A percentile compares a stretch with the other conserved stretches of the same genome.
Evolutionary conservation across 139 green algal genomes (phyloP).

Genomic region (Pleodorina starrii): DNA sequence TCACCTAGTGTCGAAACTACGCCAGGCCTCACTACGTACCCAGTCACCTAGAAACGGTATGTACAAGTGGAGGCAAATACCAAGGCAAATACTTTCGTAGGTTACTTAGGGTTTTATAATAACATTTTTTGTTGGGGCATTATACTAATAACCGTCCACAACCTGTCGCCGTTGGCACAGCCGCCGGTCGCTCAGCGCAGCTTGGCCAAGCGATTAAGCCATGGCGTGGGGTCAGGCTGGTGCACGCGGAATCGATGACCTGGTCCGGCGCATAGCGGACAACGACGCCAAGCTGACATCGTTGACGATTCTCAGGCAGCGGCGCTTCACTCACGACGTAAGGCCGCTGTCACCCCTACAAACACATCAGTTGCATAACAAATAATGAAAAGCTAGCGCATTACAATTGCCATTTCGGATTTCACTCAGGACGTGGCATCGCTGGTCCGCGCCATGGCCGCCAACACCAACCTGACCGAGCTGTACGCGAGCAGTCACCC

Average conservation of each 20-base stretch:
- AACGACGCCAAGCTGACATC: slow-evolving; percentile 58
- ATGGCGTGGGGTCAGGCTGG: slow-evolving; percentile 61
- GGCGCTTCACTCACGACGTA: slow-evolving; percentile 50
- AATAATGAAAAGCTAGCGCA: neutral
- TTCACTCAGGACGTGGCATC: slow-evolving; percentile 27
- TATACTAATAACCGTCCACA: too few relatives aligned
- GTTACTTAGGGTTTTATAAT: too few relatives aligned
- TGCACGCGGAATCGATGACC: slow-evolving; percentile 43
- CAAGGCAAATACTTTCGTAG: too few relatives aligned
- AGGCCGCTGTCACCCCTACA: too few relatives aligned
- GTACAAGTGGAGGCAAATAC: too few relatives aligned
- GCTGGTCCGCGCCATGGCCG: slow-evolving; percentile 32
- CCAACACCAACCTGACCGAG: slow-evolving; percentile 60
- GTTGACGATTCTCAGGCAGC: slow-evolving; percentile 54
- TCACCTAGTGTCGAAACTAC: too few relatives aligned
- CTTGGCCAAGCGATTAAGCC: neutral
- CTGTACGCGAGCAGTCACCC: slow-evolving; percentile 56
- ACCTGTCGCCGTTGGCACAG: neutral
- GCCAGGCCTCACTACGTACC: too few relatives aligned
- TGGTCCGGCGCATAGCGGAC: slow-evolving; percentile 28
- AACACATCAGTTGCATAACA: neutral
- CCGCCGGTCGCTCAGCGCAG: neutral
- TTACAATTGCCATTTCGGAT: neutral
- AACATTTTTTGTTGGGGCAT: too few relatives aligned
- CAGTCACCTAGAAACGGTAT: too few relatives aligned